Evolutionary conservation across 148 eudicot genomes (phyloP), one percentile per base, ranked within the genome.

Genomic region (Camellia lanceoleosa): DNA sequence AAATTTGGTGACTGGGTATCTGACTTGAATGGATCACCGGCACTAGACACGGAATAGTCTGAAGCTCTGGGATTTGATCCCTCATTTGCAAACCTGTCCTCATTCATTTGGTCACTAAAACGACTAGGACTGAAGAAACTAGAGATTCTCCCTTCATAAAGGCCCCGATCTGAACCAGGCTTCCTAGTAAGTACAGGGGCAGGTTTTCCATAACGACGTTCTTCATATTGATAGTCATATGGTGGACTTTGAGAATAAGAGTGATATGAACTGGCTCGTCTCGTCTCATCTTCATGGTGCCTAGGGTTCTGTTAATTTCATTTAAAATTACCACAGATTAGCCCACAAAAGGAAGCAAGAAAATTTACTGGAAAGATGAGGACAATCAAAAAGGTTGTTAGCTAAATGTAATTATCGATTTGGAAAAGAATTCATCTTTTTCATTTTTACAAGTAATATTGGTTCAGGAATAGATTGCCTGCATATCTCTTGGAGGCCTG

Each of bases 221-320:
- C 98, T 89, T 95, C 98, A 75, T 95, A 95, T 68, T 95, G 97
- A 86, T 85, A 91, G 83, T 95, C 98, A 72, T 95, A 93, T 18
- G 98, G 98, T 41, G 98, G 98, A 79, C 98, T 95, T 85, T 95
- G 98, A 73, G 98, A 95, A 80, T 86, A 95, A 46, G 98, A 95
- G 82, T 95, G 98, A 79, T 93, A 95, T 43, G 98, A 95, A 81
- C 97, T 93, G 79, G 98, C 98, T 82, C 98, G 88, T 78, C 98
- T 87, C 70, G 86, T 90, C 64, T 93, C 98, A 43, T 90, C 92
- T 80, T 88, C 97, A 73, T 68, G 81, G 80, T 83, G 84, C 72
- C 86, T 81, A 70, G 79, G 72, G 63, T 76, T 87, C 98, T 94
- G 88, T 73, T 59, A 73, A 77, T 52, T 84, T 74, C 30, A 73